Evolutionary conservation across 768 basidiomycete genomes (phyloP).

Genomic region (Hygrophorus russula): DNA sequence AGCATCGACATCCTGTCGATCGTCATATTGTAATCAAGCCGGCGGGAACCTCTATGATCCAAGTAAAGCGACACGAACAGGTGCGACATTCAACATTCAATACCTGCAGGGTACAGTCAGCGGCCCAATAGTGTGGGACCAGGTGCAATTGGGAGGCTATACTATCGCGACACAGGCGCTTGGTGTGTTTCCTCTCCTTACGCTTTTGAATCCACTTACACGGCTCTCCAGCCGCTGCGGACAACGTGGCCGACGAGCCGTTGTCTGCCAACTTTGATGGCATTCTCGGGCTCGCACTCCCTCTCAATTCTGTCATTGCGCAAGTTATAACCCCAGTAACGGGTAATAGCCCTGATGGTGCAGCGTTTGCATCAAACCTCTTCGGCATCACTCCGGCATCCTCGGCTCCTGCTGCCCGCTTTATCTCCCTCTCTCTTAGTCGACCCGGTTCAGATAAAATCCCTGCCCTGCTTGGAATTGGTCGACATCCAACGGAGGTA

Average conservation of each 20-base stretch:
- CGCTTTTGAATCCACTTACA: neutral
- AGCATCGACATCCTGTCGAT: conserved; percentile 52
- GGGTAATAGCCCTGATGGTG: conserved; percentile 48
- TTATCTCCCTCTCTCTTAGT: conserved; percentile 55
- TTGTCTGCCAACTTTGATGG: conserved; percentile 49
- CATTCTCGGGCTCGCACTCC: conserved; percentile 67
- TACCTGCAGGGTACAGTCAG: conserved; percentile 50
- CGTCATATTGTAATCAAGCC: conserved; percentile 36
- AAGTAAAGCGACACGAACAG: conserved; percentile 31
- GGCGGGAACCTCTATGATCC: conserved; percentile 47
- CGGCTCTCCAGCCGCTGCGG: conserved; percentile 42
- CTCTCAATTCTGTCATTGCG: conserved; percentile 60
- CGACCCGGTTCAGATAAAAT: conserved; percentile 52
- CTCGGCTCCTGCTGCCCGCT: conserved; percentile 45
- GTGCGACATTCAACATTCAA: conserved; percentile 31
- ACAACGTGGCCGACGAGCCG: conserved; percentile 41
- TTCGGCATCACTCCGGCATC: conserved; percentile 51
- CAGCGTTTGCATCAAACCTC: conserved; percentile 56
- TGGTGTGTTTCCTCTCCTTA: conserved; percentile 29
- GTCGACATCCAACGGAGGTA: conserved; percentile 46
- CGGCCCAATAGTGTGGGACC: conserved; percentile 66
- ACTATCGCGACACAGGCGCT: conserved; percentile 54
- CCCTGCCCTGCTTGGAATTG: conserved; percentile 57
- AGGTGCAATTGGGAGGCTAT: conserved; percentile 53
- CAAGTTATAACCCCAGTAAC: conserved; percentile 33